A percentile compares a stretch with the other conserved stretches of the same genome.
Conservation (phyloP, 1,139 yeast species). For the Diutina neorugosa region DNA sequence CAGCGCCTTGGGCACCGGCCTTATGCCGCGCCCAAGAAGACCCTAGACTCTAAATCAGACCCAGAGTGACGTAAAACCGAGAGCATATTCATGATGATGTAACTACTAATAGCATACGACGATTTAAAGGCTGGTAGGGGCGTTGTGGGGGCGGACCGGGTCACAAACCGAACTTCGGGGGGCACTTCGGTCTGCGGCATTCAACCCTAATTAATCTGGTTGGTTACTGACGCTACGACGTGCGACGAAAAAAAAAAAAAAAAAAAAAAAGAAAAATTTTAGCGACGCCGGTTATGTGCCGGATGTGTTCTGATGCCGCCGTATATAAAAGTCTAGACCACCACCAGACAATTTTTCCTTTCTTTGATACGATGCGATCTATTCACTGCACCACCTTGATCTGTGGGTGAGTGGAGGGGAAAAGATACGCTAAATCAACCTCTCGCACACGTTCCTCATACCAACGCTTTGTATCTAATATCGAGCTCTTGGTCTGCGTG, state of each 20-base stretch:
- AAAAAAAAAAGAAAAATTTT: not conserved
- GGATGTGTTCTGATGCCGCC: not conserved
- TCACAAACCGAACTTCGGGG: no score
- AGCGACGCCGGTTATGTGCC: not conserved
- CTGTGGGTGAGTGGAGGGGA: constrained; percentile 40
- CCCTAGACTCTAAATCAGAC: no score
- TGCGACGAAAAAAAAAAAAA: no score
- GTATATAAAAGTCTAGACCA: not conserved
- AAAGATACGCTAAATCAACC: constrained; percentile 26
- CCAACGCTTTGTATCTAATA: constrained; percentile 8
- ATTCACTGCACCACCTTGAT: constrained; percentile 45
- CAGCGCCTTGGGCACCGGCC: not conserved
- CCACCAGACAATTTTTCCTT: constrained; percentile 9
- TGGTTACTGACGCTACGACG: not conserved
- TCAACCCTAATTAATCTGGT: not conserved
- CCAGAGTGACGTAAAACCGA: no score
- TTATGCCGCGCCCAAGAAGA: not conserved
- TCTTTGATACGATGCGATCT: constrained; percentile 45
- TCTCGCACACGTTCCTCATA: constrained; percentile 28
- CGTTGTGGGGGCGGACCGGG: no score
- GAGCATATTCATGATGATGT: no score
- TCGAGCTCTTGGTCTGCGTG: constrained; percentile 1
- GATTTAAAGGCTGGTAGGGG: no score
- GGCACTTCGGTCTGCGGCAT: not conserved
- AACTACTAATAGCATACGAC: no score